Conservation (phyloP, 2,329 filamentous ascomycete genomes). For the Teratosphaeria nubilosa region DNA sequence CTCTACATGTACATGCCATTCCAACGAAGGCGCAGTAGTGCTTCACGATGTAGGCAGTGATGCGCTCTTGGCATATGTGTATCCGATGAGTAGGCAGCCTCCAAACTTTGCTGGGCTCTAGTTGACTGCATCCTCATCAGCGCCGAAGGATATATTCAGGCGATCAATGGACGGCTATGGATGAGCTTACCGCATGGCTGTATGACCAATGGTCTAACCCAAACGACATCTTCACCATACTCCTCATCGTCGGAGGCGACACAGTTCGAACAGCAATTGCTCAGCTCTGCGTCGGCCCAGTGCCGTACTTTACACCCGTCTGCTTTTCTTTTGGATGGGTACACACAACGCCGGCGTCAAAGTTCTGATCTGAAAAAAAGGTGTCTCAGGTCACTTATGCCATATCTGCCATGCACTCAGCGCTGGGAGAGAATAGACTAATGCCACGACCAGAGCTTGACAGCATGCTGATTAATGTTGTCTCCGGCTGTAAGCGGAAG, state of each 20-base stretch:
- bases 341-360: not conserved
- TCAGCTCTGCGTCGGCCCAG: constrained; percentile 11
- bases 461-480: constrained; percentile 3
- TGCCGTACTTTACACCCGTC: constrained; percentile 11
- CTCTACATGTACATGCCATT: too few relatives aligned
- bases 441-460: constrained; percentile 2
- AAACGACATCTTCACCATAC: constrained; percentile 9
- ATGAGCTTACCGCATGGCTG: constrained; percentile 1
- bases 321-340: constrained; percentile 17
- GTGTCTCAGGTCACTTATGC: constrained; percentile 1
- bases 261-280: constrained; percentile 10
- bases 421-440: constrained; percentile 2
- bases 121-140: not conserved
- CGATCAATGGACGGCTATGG: too few relatives aligned
- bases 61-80: not conserved
- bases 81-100: not conserved
- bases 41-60: too few relatives aligned
- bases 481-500: not conserved
- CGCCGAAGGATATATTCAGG: too few relatives aligned
- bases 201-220: constrained; percentile 8
- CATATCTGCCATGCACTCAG: constrained; percentile 1
- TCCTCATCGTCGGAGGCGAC: constrained; percentile 10
- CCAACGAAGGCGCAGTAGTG: too few relatives aligned
- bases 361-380: not conserved
- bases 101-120: not conserved